Percentiles rank a stretch among this genome's conserved stretches.
Evolutionary conservation across 83 land plant genomes (phyloP).

Genomic region (Isoetes engelmannii): DNA sequence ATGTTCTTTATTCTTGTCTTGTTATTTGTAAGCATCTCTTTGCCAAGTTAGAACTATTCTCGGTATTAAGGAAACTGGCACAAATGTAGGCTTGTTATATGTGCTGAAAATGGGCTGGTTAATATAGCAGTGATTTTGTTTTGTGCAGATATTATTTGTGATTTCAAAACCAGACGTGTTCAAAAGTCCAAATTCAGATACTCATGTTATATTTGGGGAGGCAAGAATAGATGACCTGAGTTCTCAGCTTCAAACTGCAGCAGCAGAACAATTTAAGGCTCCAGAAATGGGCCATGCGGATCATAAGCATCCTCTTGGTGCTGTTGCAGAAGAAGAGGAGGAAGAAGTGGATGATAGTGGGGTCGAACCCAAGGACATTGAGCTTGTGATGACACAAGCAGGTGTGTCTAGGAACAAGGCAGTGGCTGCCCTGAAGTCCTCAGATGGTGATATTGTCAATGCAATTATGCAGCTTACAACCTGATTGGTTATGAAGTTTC

Average conservation of each 20-base stretch:
- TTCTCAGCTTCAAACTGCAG: conserved; percentile 30
- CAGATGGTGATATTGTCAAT: conserved; percentile 31
- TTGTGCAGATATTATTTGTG: conserved; percentile 29
- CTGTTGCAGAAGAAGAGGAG: conserved; percentile 25
- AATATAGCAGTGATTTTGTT: neutral
- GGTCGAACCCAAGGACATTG: conserved; percentile 36
- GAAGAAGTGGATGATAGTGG: conserved; percentile 31
- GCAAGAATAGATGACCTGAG: conserved; percentile 34
- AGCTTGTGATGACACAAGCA: conserved; percentile 38
- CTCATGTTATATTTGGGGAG: conserved; percentile 33
- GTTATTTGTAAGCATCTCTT: too few species aligned
- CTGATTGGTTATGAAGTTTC: neutral
- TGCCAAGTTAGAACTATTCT: too few species aligned
- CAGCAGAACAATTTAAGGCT: conserved; percentile 38
- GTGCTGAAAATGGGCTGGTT: neutral
- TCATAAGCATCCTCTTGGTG: conserved; percentile 18
- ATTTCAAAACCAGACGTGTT: conserved; percentile 34
- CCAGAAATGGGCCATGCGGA: conserved; percentile 29
- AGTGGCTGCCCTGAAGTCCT: conserved; percentile 21
- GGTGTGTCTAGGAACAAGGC: conserved; percentile 31
- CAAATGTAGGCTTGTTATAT: neutral
- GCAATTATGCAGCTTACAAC: conserved; percentile 26
- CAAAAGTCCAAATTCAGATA: conserved; percentile 34
- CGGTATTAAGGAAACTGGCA: too few species aligned
- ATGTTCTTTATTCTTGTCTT: neutral